These are phyloP conservation scores for Alternaria arbusti DNA, from an alignment of 2,329 filamentous ascomycete species.

Conservation along the genomic window DNA sequence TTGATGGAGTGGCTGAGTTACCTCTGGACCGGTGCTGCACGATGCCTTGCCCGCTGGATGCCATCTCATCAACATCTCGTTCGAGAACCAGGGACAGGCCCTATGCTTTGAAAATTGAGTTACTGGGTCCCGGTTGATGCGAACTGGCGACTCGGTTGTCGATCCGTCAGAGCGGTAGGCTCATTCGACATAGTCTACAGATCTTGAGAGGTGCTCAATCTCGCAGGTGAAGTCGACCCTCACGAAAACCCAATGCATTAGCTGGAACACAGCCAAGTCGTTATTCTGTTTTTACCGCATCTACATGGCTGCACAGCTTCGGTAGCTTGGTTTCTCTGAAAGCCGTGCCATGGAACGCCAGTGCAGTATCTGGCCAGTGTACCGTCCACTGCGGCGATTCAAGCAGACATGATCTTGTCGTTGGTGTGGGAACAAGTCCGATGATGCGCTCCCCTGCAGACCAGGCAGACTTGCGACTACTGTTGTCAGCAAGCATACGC, in stretches of 20 bases:
- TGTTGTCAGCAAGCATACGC: conserved; percentile 3
- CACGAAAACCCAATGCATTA: not conserved
- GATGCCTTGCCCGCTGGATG: not conserved
- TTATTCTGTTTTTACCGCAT: not conserved
- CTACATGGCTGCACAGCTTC: not conserved
- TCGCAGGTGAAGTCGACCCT: not conserved
- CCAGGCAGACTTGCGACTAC: not conserved
- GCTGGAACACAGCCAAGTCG: not conserved
- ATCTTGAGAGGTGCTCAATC: conserved; percentile 9
- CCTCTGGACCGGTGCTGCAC: not conserved
- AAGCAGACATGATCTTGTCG: conserved; percentile 10
- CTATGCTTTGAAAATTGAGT: not conserved
- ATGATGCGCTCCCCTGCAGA: conserved; percentile 17
- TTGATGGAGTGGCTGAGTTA: not conserved
- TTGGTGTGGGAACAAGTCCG: conserved; percentile 10
- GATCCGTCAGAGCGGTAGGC: not conserved
- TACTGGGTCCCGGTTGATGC: not conserved
- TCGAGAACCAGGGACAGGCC: not conserved
- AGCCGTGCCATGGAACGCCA: conserved; percentile 3
- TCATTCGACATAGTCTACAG: not conserved
- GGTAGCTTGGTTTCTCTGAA: not conserved
- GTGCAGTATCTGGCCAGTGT: not conserved
- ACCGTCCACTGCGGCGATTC: conserved; percentile 5
- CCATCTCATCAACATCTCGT: not conserved
- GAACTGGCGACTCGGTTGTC: not conserved